Base-by-base conservation (phyloP, 805 yeast genomes). In the Barnettozyma californica region DNA sequence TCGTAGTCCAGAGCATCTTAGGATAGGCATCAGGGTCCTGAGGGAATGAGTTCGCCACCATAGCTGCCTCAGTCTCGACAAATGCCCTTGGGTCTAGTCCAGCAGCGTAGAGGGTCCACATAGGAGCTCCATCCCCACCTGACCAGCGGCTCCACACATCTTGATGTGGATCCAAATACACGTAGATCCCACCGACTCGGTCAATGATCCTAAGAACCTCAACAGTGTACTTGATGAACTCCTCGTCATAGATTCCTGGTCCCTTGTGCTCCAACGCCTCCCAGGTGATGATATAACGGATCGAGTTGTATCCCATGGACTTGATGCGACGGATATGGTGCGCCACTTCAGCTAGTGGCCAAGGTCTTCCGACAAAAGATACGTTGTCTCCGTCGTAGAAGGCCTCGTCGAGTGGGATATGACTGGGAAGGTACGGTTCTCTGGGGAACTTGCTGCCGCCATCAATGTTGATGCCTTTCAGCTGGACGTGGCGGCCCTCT, bases 81-180 rank as follows among this genome's bases (percentile, higher is more conserved):
- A 94, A 87, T n/a, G 77, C 65, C n/a, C 63, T 70, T 0, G 96
- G 96, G 48, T 91, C 79, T 43, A 91, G 68, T 1, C 97, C 97
- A 2, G 92, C 95, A 21, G 94, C 91, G 60, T 86, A 83, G 4
- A 90, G 63, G 0, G 97, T 90, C 97, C 97, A 91, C 59, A 87
- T 59, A 1, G 97, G 97, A 4, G 97, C 96, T 18, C 97, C 97
- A 42, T 88, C 81, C 2, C 97, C 97, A 5, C 97, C 97, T 10
- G 81, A 71, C 61, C 75, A 87, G 43, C 97, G 76, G 1, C 94
- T 83, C 97, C 97, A 91, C 11, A 84, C 95, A 63, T 91, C 97
- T 64, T 91, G 97, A 63, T 91, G 97, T 1, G 95, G 88, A 60
- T 91, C 97, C 54, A 91, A 62, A 55, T 86, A 81, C 7, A 89